phyloP scores from a whole-genome alignment of 2,329 filamentous ascomycete genomes.

The Cryphonectria nitschkei region DNA sequence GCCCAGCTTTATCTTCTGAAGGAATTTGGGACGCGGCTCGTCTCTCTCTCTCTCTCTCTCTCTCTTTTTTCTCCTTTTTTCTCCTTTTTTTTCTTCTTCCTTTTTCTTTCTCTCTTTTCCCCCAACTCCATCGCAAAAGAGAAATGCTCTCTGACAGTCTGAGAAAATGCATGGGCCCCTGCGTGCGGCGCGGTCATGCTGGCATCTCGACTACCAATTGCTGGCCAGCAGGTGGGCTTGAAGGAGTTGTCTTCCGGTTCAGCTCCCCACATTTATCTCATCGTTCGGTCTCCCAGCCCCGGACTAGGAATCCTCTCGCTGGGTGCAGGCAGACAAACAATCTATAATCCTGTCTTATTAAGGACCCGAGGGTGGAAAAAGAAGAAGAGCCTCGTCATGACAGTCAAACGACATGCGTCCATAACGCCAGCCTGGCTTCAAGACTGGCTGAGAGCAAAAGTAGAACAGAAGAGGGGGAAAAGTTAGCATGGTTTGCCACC shows the following conservation, averaged over 20 bases:
- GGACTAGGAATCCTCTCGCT: no score
- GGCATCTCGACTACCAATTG: constrained; percentile 3
- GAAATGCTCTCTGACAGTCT: no score
- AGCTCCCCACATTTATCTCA: constrained; percentile 5
- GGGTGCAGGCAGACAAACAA: neutral
- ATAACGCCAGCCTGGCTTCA: neutral
- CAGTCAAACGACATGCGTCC: no score
- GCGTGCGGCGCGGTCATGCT: neutral
- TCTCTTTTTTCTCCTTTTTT: no score
- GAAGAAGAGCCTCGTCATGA: neutral
- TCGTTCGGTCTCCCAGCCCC: neutral
- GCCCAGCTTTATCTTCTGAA: no score
- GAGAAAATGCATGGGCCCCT: neutral
- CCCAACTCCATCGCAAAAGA: no score
- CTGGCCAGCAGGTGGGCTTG: constrained; percentile 3
- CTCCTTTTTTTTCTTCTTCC: no score
- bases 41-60: no score
- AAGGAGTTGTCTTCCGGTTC: neutral
- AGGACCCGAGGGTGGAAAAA: neutral
- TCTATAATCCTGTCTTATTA: neutral
- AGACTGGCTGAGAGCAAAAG: neutral
- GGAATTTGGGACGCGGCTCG: no score
- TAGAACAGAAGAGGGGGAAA: no score
- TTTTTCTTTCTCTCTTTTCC: no score
- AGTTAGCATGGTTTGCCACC: neutral